Evolutionary conservation across 257 asterid species (phyloP).

Genomic region (Jasminum sambac): DNA sequence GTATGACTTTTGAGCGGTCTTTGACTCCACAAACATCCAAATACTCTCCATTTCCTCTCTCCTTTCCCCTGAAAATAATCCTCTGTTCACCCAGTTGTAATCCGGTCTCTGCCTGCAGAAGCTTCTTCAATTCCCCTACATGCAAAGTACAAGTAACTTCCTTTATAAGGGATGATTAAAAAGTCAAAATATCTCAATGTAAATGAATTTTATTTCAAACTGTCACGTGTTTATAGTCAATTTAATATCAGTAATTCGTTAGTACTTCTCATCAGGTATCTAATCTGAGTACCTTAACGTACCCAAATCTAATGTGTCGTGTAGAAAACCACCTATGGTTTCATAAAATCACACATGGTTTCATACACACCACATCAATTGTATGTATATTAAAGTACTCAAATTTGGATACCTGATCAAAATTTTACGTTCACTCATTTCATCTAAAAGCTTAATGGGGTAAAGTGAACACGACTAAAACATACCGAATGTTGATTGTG

Average conservation of each 20-base stretch:
- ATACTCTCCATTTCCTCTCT: constrained; percentile 61
- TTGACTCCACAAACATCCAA: constrained; percentile 64
- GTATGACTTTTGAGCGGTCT: constrained; percentile 56
- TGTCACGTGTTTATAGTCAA: no score
- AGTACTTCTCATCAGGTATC: no score
- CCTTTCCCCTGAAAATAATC: constrained; percentile 56
- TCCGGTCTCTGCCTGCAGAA: constrained; percentile 53
- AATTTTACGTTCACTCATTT: neutral
- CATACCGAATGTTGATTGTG: constrained; percentile 62
- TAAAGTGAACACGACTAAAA: neutral
- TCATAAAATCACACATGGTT: no score
- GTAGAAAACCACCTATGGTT: no score
- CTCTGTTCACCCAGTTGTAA: constrained; percentile 58
- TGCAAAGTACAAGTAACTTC: neutral
- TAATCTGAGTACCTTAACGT: no score
- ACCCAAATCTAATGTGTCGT: no score
- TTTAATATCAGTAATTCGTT: no score
- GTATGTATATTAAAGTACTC: no score
- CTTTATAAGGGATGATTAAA: neutral
- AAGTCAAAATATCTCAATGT: no score
- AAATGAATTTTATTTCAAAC: no score
- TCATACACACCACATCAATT: no score
- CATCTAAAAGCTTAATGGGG: neutral
- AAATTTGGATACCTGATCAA: no score
- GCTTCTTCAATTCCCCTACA: constrained; percentile 70